Percentiles rank a stretch among this genome's conserved stretches.
phyloP scores from a whole-genome alignment of 257 asterid genomes.

The Solanum chilense region DNA sequence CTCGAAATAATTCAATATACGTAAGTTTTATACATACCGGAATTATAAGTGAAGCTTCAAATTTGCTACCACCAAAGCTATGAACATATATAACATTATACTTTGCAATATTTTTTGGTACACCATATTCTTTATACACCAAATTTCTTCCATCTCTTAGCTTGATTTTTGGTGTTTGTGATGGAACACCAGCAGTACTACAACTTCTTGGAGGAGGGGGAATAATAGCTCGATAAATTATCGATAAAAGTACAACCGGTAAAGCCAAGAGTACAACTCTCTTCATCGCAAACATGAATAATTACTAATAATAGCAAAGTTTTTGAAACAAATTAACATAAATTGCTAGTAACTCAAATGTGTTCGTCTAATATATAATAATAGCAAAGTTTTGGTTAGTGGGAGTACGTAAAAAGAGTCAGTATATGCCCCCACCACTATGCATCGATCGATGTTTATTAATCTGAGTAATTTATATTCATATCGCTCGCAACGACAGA shows the following conservation, averaged over 20 bases:
- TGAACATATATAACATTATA: constrained; percentile 58
- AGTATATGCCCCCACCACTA: not conserved
- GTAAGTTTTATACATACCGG: constrained; percentile 53
- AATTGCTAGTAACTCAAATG: not conserved
- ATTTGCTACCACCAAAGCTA: constrained; percentile 52
- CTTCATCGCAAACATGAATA: not conserved
- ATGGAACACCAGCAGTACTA: constrained; percentile 50
- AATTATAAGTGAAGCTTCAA: constrained; percentile 34
- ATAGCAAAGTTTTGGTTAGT: not conserved
- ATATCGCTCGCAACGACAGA: not conserved
- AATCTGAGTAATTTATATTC: not conserved
- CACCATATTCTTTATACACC: constrained; percentile 79
- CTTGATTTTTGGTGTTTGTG: constrained; percentile 42
- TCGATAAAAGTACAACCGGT: constrained; percentile 35
- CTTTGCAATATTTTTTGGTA: constrained; percentile 43
- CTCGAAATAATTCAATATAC: not conserved
- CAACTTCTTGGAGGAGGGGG: constrained; percentile 62
- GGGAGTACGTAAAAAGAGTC: not conserved
- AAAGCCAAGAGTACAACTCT: constrained; percentile 23
- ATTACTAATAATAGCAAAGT: not conserved
- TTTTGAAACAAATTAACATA: not conserved
- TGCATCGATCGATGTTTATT: too few species aligned
- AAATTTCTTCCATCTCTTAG: constrained; percentile 75
- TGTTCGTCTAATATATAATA: not conserved
- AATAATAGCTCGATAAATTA: constrained; percentile 36